A percentile compares a stretch with the other conserved stretches of the same genome.
phyloP scores from a whole-genome alignment of 257 asterid species.

The Petrea volubilis region DNA sequence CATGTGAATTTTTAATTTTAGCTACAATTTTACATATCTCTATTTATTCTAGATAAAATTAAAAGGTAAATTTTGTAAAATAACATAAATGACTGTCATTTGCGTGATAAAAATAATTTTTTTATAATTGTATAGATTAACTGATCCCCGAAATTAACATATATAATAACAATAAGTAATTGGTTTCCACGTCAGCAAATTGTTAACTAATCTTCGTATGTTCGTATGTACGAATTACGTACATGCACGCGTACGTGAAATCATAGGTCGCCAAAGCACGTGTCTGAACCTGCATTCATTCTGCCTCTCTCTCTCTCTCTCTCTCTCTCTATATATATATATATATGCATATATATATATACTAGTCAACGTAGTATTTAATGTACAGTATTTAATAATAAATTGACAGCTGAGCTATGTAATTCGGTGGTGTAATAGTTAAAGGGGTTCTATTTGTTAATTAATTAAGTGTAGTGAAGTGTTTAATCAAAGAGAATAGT shows the following conservation, averaged over 20 bases:
- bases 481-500: constrained; percentile 11
- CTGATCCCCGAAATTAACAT: neutral
- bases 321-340: too few relatives aligned
- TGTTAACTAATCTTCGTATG: constrained; percentile 13
- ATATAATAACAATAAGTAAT: neutral
- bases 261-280: constrained; percentile 29
- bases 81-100: too few relatives aligned
- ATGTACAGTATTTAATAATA: neutral
- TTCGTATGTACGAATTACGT: constrained; percentile 36
- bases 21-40: too few relatives aligned
- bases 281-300: constrained; percentile 39
- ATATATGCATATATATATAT: neutral
- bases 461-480: neutral
- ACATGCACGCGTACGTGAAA: constrained; percentile 39
- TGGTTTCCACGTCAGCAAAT: constrained; percentile 23
- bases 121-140: too few relatives aligned
- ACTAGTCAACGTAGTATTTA: neutral
- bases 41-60: too few relatives aligned
- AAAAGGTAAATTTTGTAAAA: too few relatives aligned
- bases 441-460: neutral
- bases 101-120: too few relatives aligned
- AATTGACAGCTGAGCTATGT: constrained; percentile 5
- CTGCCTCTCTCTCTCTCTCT: too few relatives aligned
- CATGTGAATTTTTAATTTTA: too few relatives aligned
- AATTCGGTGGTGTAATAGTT: neutral